These are phyloP conservation scores for Candida ficus DNA, from an alignment of 805 yeast species.

Conservation along the genomic window DNA sequence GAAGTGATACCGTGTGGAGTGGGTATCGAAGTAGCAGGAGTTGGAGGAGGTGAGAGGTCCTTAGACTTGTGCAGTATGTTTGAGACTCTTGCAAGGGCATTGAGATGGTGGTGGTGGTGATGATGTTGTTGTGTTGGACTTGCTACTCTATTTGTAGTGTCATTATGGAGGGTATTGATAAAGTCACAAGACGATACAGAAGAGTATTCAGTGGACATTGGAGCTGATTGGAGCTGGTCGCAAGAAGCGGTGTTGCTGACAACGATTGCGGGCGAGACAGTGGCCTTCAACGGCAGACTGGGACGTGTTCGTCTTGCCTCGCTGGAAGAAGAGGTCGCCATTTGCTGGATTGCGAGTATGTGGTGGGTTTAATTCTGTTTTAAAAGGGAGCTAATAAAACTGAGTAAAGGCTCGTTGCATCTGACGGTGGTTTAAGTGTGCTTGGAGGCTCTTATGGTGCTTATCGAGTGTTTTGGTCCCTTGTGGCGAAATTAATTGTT, in stretches of 20 bases:
- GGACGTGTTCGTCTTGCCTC: slow-evolving; percentile 6
- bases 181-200: slow-evolving; percentile 6
- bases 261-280: slow-evolving; percentile 19
- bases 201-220: background rate
- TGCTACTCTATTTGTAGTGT: background rate
- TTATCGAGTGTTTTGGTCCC: background rate
- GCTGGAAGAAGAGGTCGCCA: background rate
- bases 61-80: slow-evolving; percentile 16
- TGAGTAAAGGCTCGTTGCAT: too few species aligned
- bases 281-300: slow-evolving; percentile 13
- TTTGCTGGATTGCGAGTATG: too few species aligned
- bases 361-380: too few species aligned
- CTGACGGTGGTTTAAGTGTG: too few species aligned
- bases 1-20: slow-evolving; percentile 9
- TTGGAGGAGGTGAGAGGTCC: slow-evolving; percentile 17
- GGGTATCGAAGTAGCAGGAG: slow-evolving; percentile 7
- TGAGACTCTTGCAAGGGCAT: slow-evolving; percentile 15
- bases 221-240: background rate
- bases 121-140: slow-evolving; percentile 4
- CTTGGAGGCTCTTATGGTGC: too few species aligned
- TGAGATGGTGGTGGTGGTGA: slow-evolving; percentile 3
- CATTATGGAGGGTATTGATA: background rate
- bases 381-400: too few species aligned
- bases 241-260: slow-evolving; percentile 4
- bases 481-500: too few species aligned